Percentiles rank a stretch among this genome's conserved stretches.
Evolutionary conservation across 345 rosid genomes (phyloP).

Genomic region (Hypericum androsaemum): DNA sequence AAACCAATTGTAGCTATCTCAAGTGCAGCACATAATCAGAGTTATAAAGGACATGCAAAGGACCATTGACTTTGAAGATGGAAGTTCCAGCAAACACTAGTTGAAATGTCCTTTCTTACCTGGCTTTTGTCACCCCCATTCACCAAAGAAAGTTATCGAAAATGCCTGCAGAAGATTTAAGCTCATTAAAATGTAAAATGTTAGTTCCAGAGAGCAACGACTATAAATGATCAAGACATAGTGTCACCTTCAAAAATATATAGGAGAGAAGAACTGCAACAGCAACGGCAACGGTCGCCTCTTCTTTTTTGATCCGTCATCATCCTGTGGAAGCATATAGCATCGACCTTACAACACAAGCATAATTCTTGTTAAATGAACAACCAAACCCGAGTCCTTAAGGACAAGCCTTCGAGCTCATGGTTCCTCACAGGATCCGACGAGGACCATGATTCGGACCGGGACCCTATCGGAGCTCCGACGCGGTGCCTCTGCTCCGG

Average conservation of each 20-base stretch:
- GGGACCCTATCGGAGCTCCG: too few relatives aligned
- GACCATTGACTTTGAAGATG: too few relatives aligned
- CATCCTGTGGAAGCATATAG: constrained; percentile 33
- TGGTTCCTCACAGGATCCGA: constrained; percentile 13
- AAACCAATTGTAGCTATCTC: constrained; percentile 92
- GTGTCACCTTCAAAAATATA: constrained; percentile 58
- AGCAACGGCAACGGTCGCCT: constrained; percentile 51
- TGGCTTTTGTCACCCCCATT: constrained; percentile 99
- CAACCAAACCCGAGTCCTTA: too few relatives aligned
- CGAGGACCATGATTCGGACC: too few relatives aligned
- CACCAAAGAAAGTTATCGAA: constrained; percentile 91
- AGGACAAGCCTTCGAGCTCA: constrained; percentile 57
- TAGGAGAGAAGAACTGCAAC: constrained; percentile 85
- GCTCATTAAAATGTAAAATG: constrained; percentile 16
- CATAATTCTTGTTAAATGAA: too few relatives aligned
- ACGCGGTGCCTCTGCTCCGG: too few relatives aligned
- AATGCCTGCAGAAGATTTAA: constrained; percentile 54
- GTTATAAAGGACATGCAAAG: not conserved
- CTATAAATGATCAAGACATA: not conserved
- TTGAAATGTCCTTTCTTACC: constrained; percentile 28
- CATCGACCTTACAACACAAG: too few relatives aligned
- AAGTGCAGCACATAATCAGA: constrained; percentile 15
- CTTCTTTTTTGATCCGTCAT: constrained; percentile 63
- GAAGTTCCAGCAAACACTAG: constrained; percentile 1
- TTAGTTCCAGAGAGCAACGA: not conserved